phyloP scores from a whole-genome alignment of 768 basidiomycete species.

The Lactarius deliciosus region DNA sequence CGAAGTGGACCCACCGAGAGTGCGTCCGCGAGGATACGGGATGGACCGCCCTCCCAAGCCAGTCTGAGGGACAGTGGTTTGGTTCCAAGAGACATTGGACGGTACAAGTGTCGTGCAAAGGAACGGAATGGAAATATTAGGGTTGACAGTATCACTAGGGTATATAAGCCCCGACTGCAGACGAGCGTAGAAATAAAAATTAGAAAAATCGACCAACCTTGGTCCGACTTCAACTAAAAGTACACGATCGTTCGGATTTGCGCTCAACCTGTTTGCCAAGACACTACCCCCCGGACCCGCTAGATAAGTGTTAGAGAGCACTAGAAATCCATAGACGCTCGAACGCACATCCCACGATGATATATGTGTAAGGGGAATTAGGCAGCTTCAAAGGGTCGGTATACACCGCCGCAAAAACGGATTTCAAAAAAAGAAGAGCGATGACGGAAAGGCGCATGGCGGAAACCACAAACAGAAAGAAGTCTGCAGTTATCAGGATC shows the following conservation, averaged over 20 bases:
- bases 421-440: too few relatives aligned
- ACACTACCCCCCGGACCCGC: too few relatives aligned
- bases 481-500: too few relatives aligned
- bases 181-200: background rate
- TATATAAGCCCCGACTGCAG: background rate
- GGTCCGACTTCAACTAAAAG: constrained; percentile 30
- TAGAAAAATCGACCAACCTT: constrained; percentile 31
- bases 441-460: too few relatives aligned
- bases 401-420: too few relatives aligned
- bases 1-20: constrained; percentile 28
- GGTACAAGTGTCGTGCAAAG: constrained; percentile 12
- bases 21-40: constrained; percentile 27
- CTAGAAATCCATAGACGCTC: too few relatives aligned
- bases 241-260: constrained; percentile 18
- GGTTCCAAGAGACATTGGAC: constrained; percentile 29
- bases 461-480: too few relatives aligned
- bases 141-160: background rate
- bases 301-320: too few relatives aligned
- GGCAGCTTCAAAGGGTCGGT: too few relatives aligned
- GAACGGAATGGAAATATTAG: constrained; percentile 10
- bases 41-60: constrained; percentile 21
- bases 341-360: too few relatives aligned
- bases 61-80: constrained; percentile 27
- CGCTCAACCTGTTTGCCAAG: constrained; percentile 23
- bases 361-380: too few relatives aligned